Conservation (phyloP, 2,329 filamentous ascomycete genomes). For the Sclerotinia borealis region DNA sequence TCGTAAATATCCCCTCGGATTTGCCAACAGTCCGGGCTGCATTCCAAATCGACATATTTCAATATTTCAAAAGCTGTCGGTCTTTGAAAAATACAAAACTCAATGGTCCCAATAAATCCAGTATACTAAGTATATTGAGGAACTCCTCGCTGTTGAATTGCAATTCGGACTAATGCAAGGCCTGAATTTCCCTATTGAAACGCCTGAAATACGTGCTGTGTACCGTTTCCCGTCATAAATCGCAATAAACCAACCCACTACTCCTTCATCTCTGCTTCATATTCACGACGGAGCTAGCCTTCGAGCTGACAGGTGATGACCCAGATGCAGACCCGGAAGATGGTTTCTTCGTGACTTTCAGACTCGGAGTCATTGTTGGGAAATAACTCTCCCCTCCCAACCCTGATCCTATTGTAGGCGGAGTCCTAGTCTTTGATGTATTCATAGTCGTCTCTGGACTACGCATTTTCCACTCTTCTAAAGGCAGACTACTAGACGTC, state of each 20-base stretch:
- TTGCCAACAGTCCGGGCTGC: not conserved
- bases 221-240: conserved; percentile 7
- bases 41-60: not conserved
- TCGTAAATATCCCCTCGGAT: not conserved
- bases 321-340: conserved; percentile 15
- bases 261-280: conserved; percentile 24
- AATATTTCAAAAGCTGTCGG: not conserved
- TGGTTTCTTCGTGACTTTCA: conserved; percentile 18
- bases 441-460: conserved; percentile 36
- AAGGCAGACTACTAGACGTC: conserved; percentile 24
- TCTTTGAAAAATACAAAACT: not conserved
- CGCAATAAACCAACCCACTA: conserved; percentile 2
- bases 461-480: conserved; percentile 21
- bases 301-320: conserved; percentile 26
- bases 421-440: conserved; percentile 44
- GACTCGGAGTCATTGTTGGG: conserved; percentile 14
- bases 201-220: conserved; percentile 1
- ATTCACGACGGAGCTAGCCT: conserved; percentile 22
- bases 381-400: conserved; percentile 22
- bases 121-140: too few species aligned
- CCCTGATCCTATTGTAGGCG: conserved; percentile 31
- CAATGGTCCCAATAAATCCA: not conserved
- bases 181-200: not conserved
- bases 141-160: not conserved
- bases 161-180: too few species aligned